A percentile compares a stretch with the other conserved stretches of the same genome.
Evolutionary conservation across 2,329 filamentous ascomycete genomes (phyloP).

Genomic region (Clonostachys solani): DNA sequence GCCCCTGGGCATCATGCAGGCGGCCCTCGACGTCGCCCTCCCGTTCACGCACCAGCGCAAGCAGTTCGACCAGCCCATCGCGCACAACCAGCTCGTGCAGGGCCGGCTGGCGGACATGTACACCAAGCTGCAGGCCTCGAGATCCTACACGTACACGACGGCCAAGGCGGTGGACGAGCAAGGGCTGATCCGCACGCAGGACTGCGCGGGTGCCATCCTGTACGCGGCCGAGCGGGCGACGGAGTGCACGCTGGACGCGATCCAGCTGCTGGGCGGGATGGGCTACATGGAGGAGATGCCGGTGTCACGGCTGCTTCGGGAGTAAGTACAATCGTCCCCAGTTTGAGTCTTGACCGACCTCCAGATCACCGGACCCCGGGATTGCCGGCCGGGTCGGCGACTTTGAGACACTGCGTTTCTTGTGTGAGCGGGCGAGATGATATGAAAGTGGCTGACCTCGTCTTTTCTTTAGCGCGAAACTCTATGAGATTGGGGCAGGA

Average conservation of each 20-base stretch:
- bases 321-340: conserved; percentile 34
- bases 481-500: conserved; percentile 97
- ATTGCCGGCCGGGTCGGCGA: no score
- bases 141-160: conserved; percentile 84
- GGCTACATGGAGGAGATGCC: conserved; percentile 96
- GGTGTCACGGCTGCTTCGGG: conserved; percentile 76
- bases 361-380: no score
- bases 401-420: background rate
- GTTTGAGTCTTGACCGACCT: no score
- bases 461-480: conserved; percentile 47
- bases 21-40: conserved; percentile 76
- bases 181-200: conserved; percentile 72
- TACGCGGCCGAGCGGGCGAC: conserved; percentile 90
- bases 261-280: conserved; percentile 92
- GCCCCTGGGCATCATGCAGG: conserved; percentile 92
- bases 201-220: conserved; percentile 90
- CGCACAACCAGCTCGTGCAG: conserved; percentile 89
- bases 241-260: conserved; percentile 79
- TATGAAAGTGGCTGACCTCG: conserved; percentile 11
- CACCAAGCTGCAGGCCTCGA: conserved; percentile 79
- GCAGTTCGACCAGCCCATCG: conserved; percentile 85
- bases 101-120: conserved; percentile 97
- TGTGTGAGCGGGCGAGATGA: background rate
- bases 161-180: conserved; percentile 76
- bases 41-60: conserved; percentile 86